phyloP scores from a whole-genome alignment of 2,329 filamentous ascomycete species.

The Ophidiomyces ophidiicola region DNA sequence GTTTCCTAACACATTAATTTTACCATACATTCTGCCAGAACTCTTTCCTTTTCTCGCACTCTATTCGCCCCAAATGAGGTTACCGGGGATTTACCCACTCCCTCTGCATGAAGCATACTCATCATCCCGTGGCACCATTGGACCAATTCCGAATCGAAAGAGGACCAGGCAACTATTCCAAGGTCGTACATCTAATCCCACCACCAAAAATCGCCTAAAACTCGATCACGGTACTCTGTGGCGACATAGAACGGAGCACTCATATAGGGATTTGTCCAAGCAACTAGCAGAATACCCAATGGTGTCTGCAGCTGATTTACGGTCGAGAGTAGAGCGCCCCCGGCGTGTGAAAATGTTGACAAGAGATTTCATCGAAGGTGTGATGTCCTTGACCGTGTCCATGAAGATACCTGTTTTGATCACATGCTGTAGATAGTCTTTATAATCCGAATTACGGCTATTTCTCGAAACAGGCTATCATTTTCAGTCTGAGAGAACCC shows the following conservation, averaged over 20 bases:
- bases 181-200: slow-evolving; percentile 18
- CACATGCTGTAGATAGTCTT: slow-evolving; percentile 56
- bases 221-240: slow-evolving; percentile 52
- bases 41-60: no score
- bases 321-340: slow-evolving; percentile 60
- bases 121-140: no score
- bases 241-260: slow-evolving; percentile 69
- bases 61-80: no score
- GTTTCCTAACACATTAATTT: no score
- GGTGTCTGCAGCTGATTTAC: slow-evolving; percentile 71
- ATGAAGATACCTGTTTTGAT: slow-evolving; percentile 1
- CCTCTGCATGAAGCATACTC: no score
- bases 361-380: slow-evolving; percentile 93
- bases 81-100: no score
- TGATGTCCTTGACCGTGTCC: slow-evolving; percentile 15
- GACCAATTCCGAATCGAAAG: no score
- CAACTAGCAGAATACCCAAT: slow-evolving; percentile 74
- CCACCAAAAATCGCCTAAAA: slow-evolving; percentile 27
- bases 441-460: slow-evolving; percentile 95
- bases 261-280: slow-evolving; percentile 62
- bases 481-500: slow-evolving; percentile 83
- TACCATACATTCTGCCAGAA: no score
- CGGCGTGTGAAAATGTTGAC: slow-evolving; percentile 90
- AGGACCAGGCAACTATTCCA: no score
- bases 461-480: slow-evolving; percentile 91